These are phyloP conservation scores for Chaetomium tenue DNA, from an alignment of 495 filamentous ascomycete genomes.

Conservation along the genomic window DNA sequence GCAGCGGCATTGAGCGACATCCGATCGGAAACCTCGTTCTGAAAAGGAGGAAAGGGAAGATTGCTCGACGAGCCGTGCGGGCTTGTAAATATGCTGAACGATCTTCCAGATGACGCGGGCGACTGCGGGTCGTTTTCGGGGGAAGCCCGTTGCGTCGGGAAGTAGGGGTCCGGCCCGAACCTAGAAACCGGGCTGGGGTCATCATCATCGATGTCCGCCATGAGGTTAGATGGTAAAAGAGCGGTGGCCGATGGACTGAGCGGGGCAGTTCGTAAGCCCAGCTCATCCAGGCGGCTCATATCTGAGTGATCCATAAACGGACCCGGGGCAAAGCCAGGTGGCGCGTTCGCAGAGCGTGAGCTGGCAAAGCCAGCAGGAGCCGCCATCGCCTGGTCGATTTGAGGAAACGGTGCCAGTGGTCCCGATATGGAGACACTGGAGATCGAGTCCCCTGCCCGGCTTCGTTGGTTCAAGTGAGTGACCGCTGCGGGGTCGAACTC, in stretches of 20 bases:
- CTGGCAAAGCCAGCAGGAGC: constrained; percentile 38
- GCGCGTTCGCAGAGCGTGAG: constrained; percentile 42
- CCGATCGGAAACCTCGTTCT: constrained; percentile 42
- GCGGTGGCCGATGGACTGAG: constrained; percentile 80
- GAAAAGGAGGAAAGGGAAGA: constrained; percentile 50
- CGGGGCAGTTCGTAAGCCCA: constrained; percentile 53
- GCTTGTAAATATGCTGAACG: constrained; percentile 64
- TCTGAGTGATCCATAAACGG: constrained; percentile 54
- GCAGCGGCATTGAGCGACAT: constrained; percentile 33
- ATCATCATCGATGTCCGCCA: constrained; percentile 68
- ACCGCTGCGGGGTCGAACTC: constrained; percentile 50
- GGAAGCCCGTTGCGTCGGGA: constrained; percentile 40
- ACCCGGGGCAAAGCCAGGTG: constrained; percentile 51
- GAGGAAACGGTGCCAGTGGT: constrained; percentile 41
- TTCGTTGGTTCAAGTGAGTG: constrained; percentile 53
- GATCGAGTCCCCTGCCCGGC: constrained; percentile 56
- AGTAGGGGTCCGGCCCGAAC: constrained; percentile 36
- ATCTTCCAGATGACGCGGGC: constrained; percentile 65
- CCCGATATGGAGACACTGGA: constrained; percentile 44
- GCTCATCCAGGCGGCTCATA: constrained; percentile 43
- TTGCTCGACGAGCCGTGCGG: constrained; percentile 62
- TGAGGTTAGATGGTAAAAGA: constrained; percentile 75
- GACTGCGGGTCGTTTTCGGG: constrained; percentile 59
- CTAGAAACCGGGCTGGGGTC: constrained; percentile 52
- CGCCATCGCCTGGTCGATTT: constrained; percentile 39